These are phyloP conservation scores for Phytophthora rubi DNA, from an alignment of 352 stramenopile genomes.

Conservation along the genomic window DNA sequence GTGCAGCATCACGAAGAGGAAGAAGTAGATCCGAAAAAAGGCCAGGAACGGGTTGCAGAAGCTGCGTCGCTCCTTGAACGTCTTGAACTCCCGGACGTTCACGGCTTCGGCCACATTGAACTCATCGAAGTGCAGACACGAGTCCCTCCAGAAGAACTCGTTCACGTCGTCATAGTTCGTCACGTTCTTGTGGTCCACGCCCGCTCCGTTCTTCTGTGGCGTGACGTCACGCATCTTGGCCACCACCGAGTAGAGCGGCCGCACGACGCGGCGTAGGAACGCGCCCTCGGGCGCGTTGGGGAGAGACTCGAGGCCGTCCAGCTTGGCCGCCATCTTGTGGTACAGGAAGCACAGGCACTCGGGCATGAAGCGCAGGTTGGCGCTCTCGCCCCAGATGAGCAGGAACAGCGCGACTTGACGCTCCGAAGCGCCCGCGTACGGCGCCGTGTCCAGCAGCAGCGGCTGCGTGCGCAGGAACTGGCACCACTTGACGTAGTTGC, in stretches of 20 bases:
- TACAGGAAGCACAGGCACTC: conserved; percentile 91
- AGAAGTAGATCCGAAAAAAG: conserved; percentile 91
- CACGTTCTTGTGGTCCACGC: conserved; percentile 85
- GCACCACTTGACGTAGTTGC: conserved; percentile 96
- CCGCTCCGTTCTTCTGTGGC: conserved; percentile 36
- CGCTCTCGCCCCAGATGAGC: conserved; percentile 87
- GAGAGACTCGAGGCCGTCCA: conserved; percentile 63
- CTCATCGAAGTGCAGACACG: conserved; percentile 85
- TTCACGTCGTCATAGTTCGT: conserved; percentile 93
- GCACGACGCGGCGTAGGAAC: conserved; percentile 77
- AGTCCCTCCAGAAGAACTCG: conserved; percentile 88
- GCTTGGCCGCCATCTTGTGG: conserved; percentile 78
- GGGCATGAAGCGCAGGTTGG: conserved; percentile 89
- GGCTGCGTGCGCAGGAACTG: conserved; percentile 90
- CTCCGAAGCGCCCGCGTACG: conserved; percentile 46
- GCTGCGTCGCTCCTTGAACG: conserved; percentile 86
- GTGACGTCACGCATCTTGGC: conserved; percentile 67
- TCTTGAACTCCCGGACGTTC: conserved; percentile 74
- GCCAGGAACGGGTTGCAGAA: conserved; percentile 81
- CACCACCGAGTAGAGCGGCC: conserved; percentile 80
- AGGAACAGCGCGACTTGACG: conserved; percentile 82
- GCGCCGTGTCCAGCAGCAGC: conserved; percentile 63
- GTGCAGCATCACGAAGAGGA: conserved; percentile 86
- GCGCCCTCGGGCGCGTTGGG: conserved; percentile 72
- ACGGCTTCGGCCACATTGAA: conserved; percentile 80